These are phyloP conservation scores for Magnaporthiopsis poae DNA, from an alignment of 2,329 filamentous ascomycete species.

Conservation along the genomic window DNA sequence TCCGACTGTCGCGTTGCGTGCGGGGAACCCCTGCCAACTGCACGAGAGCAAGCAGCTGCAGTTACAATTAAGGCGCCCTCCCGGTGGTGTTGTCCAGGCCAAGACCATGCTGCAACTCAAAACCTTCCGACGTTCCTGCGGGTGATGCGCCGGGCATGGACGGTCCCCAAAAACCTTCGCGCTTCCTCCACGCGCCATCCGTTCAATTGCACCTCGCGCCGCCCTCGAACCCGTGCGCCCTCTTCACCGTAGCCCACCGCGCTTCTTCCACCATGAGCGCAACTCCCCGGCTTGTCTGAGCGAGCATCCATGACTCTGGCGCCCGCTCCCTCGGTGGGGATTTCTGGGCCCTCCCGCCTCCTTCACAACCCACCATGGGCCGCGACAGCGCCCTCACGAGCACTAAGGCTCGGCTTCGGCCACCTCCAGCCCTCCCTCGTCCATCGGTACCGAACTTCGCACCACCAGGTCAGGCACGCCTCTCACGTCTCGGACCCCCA, in stretches of 20 bases:
- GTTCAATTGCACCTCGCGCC: neutral
- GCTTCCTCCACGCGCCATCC: neutral
- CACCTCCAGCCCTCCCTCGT: neutral
- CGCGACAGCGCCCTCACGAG: neutral
- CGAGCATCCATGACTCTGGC: neutral
- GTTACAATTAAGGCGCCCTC: neutral
- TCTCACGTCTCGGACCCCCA: neutral
- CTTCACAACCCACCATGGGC: neutral
- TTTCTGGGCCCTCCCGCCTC: neutral
- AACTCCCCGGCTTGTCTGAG: neutral
- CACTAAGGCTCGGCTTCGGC: neutral
- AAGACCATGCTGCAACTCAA: neutral
- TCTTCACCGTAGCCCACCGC: neutral
- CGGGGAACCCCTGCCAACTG: neutral
- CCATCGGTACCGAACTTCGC: neutral
- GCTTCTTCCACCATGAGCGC: neutral
- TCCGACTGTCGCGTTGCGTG: neutral
- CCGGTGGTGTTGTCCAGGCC: neutral
- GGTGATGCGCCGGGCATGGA: neutral
- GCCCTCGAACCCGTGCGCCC: neutral
- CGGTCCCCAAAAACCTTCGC: neutral
- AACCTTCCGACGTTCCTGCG: neutral
- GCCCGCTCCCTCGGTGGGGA: neutral
- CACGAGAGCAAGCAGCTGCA: neutral
- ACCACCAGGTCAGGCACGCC: neutral